Conservation (phyloP, 345 rosid genomes). For the Salix brachista region DNA sequence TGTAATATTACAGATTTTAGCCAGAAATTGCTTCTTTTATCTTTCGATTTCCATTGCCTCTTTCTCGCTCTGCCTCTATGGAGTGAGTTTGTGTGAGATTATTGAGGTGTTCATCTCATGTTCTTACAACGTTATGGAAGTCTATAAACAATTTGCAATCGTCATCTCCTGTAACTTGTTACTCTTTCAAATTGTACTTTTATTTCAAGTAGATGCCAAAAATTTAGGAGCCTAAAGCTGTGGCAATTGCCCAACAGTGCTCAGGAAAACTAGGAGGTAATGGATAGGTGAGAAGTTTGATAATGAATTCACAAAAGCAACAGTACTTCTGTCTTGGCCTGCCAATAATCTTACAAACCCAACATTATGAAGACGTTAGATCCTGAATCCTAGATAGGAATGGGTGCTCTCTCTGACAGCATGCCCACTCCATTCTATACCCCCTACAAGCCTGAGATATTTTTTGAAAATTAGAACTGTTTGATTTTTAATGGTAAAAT, state of each 20-base stretch:
- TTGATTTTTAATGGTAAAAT: too few species aligned
- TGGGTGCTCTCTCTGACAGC: not conserved
- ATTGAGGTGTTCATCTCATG: not conserved
- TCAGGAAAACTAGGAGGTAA: not conserved
- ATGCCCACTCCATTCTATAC: too few species aligned
- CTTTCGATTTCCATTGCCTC: not conserved
- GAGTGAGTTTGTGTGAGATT: not conserved
- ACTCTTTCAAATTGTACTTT: too few species aligned
- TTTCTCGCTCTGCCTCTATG: not conserved
- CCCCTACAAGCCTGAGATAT: too few species aligned
- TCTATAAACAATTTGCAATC: not conserved
- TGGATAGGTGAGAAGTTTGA: not conserved
- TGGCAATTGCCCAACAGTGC: not conserved
- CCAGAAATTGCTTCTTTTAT: not conserved
- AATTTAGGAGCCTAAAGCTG: not conserved
- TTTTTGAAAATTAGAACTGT: too few species aligned
- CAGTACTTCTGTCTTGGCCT: not conserved
- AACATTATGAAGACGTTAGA: not conserved
- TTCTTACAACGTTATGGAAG: not conserved
- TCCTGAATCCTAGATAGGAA: not conserved
- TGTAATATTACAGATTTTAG: slow-evolving; percentile 2
- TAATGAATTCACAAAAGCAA: not conserved
- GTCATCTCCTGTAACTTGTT: too few species aligned
- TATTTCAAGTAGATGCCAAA: not conserved
- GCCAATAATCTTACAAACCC: too few species aligned